Percentiles rank a stretch among this genome's conserved stretches.
Evolutionary conservation across 768 basidiomycete species (phyloP).

Genomic region (Fomitopsis serialis): DNA sequence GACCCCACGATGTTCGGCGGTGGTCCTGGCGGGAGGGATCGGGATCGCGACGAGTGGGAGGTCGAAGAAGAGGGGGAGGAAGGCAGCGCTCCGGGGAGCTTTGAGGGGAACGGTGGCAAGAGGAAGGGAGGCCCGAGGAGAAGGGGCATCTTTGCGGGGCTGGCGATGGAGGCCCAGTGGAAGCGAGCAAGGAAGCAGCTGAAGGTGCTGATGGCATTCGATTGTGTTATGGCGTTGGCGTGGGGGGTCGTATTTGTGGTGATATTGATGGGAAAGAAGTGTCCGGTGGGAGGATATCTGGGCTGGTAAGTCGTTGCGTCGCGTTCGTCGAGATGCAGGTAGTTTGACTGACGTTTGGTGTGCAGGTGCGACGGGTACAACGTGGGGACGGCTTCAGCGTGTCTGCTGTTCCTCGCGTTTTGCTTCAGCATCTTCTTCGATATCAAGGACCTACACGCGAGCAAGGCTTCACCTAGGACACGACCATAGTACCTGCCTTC

Average conservation of each 20-base stretch:
- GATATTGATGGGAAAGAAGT: constrained; percentile 55
- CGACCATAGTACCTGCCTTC: constrained; percentile 27
- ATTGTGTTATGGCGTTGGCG: constrained; percentile 39
- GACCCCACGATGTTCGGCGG: constrained; percentile 53
- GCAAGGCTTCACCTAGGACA: constrained; percentile 60
- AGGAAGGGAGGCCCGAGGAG: constrained; percentile 34
- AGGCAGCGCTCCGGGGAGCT: constrained; percentile 14
- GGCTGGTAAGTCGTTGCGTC: constrained; percentile 47
- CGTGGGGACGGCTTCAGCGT: constrained; percentile 56
- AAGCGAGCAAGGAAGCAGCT: constrained; percentile 45
- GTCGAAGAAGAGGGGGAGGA: constrained; percentile 30
- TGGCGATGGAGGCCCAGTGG: constrained; percentile 65
- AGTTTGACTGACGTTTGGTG: background rate
- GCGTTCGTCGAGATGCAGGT: background rate
- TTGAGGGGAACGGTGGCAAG: constrained; percentile 11
- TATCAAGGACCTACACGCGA: constrained; percentile 58
- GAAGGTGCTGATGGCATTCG: constrained; percentile 47
- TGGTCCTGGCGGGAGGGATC: constrained; percentile 12
- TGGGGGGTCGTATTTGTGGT: constrained; percentile 61
- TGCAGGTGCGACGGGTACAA: constrained; percentile 73
- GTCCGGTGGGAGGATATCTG: constrained; percentile 54
- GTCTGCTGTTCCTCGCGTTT: constrained; percentile 51
- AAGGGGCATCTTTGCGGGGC: constrained; percentile 48
- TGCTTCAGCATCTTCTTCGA: constrained; percentile 56
- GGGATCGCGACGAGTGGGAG: constrained; percentile 33